Conservation (phyloP, 1,284 basidiomycete genomes). For the Leccinum angustisporum region DNA sequence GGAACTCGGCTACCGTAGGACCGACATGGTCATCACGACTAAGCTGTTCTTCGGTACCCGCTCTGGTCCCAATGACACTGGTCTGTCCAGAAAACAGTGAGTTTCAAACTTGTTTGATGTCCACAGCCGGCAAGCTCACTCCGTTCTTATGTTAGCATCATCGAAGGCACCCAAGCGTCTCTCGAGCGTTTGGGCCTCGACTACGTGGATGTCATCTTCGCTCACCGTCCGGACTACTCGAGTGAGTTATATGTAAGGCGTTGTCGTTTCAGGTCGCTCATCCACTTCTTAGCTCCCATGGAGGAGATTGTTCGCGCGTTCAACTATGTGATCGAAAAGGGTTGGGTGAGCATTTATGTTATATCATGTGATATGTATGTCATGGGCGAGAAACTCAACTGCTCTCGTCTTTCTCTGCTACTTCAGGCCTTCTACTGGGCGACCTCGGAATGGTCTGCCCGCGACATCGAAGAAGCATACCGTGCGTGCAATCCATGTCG, state of each 20-base stretch:
- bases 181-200: slow-evolving; percentile 63
- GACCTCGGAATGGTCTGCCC: slow-evolving; percentile 61
- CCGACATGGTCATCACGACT: slow-evolving; percentile 70
- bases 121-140: background rate
- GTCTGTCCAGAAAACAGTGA: slow-evolving; percentile 67
- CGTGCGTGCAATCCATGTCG: slow-evolving; percentile 28
- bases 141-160: slow-evolving; percentile 41
- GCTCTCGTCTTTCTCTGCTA: background rate
- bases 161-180: slow-evolving; percentile 63
- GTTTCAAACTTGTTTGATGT: background rate
- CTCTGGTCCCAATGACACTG: slow-evolving; percentile 56
- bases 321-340: slow-evolving; percentile 44
- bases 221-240: slow-evolving; percentile 53
- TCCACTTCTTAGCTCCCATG: slow-evolving; percentile 32
- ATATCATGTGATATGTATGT: background rate
- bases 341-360: slow-evolving; percentile 31
- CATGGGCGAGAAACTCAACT: background rate
- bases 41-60: slow-evolving; percentile 54
- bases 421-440: slow-evolving; percentile 48
- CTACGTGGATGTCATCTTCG: slow-evolving; percentile 65
- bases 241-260: slow-evolving; percentile 31
- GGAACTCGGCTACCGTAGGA: slow-evolving; percentile 64
- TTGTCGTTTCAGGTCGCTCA: background rate
- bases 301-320: slow-evolving; percentile 52
- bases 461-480: slow-evolving; percentile 53